Percentiles rank a stretch among this genome's conserved stretches.
phyloP scores from a whole-genome alignment of 2,329 filamentous ascomycete species.

The Lasiodiplodia sp. region DNA sequence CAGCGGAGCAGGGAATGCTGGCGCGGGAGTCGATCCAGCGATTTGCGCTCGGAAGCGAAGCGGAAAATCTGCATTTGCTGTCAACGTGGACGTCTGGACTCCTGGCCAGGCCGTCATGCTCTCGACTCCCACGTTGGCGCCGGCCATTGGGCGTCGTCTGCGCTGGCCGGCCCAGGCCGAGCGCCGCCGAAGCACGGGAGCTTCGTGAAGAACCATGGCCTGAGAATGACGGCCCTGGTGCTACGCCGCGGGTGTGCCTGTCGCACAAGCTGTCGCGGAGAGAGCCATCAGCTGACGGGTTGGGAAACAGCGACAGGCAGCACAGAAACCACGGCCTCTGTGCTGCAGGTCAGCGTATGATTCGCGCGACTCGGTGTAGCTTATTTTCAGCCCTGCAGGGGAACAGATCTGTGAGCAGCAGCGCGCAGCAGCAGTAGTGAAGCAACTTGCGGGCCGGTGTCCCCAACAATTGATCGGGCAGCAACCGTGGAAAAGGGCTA shows the following conservation, averaged over 20 bases:
- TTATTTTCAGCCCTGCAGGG: constrained; percentile 25
- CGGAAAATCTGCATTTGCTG: constrained; percentile 17
- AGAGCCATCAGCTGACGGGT: constrained; percentile 24
- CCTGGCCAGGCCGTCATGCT: constrained; percentile 3
- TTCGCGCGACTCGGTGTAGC: constrained; percentile 14
- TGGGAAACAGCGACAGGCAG: constrained; percentile 22
- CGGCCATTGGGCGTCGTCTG: constrained; percentile 8
- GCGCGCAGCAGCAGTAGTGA: background rate
- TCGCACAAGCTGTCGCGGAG: constrained; percentile 13
- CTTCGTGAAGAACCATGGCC: constrained; percentile 12
- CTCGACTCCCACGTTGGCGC: constrained; percentile 14
- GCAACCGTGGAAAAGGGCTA: constrained; percentile 4
- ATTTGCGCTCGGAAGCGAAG: constrained; percentile 25
- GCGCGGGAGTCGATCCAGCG: constrained; percentile 26
- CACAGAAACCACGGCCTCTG: background rate
- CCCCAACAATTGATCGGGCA: constrained; percentile 21
- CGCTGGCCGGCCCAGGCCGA: background rate
- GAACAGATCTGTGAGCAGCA: background rate
- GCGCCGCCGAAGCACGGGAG: background rate
- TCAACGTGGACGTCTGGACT: background rate
- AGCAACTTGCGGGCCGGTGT: background rate
- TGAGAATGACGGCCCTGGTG: constrained; percentile 15
- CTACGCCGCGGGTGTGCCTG: constrained; percentile 19
- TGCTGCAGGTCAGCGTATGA: constrained; percentile 12
- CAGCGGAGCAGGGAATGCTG: constrained; percentile 14